A percentile compares a stretch with the other conserved stretches of the same genome.
phyloP scores from a whole-genome alignment of 1,284 basidiomycete genomes.

The Boletus sp. region DNA sequence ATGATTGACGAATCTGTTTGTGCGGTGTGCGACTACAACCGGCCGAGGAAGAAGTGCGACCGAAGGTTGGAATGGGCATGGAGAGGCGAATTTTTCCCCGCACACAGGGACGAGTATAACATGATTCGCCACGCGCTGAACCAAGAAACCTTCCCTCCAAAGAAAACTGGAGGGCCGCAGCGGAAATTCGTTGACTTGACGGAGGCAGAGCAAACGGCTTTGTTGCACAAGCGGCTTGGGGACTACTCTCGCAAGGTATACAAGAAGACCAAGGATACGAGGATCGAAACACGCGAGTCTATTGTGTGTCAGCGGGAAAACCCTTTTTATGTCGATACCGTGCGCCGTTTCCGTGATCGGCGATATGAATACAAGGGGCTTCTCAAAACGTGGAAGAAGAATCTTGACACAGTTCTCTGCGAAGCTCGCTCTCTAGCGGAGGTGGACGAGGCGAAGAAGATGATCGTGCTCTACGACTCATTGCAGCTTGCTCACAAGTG shows the following conservation, averaged over 20 bases:
- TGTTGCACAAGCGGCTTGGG: constrained; percentile 94
- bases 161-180: constrained; percentile 66
- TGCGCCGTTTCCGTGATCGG: constrained; percentile 94
- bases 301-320: constrained; percentile 99
- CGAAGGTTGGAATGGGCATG: constrained; percentile 96
- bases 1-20: constrained; percentile 96
- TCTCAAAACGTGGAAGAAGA: constrained; percentile 99
- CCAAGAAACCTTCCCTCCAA: constrained; percentile 89
- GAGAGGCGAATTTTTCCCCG: constrained; percentile 98
- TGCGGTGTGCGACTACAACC: constrained; percentile 97
- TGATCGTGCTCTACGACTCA: constrained; percentile 99
- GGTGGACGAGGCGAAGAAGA: constrained; percentile 96
- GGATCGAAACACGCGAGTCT: constrained; percentile 89
- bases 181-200: constrained; percentile 85
- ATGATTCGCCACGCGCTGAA: constrained; percentile 98
- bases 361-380: constrained; percentile 99
- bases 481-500: constrained; percentile 99
- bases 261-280: constrained; percentile 98
- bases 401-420: constrained; percentile 72
- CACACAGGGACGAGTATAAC: constrained; percentile 96
- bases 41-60: constrained; percentile 94
- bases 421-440: constrained; percentile 76
- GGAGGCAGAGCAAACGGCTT: constrained; percentile 83
- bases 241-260: constrained; percentile 99
- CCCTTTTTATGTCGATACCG: constrained; percentile 99